Base-by-base conservation (phyloP, 139 green algal genomes). In the Marvania coccoides region DNA sequence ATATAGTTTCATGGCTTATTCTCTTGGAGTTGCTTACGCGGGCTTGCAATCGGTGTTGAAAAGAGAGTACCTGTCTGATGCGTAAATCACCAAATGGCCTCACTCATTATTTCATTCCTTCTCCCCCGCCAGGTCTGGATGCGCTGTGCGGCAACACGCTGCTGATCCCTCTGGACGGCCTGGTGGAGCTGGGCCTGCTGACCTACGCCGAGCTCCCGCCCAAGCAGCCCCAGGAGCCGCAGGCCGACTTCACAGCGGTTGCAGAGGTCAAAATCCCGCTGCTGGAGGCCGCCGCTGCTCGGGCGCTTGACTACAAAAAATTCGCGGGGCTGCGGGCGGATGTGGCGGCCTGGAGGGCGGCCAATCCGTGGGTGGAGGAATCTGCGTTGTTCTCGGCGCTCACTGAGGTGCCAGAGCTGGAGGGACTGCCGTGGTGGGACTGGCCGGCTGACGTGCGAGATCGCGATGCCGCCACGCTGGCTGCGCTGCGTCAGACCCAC, bases 61-160 rank as follows among this genome's bases (percentile, higher is more conserved):
- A n/a, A n/a, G n/a, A n/a, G n/a, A n/a, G n/a, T n/a, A n/a, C n/a
- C n/a, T n/a, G n/a, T n/a, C n/a, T n/a, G n/a, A n/a, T n/a, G n/a
- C n/a, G n/a, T n/a, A n/a, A n/a, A n/a, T n/a, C n/a, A n/a, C n/a
- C n/a, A n/a, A n/a, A n/a, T n/a, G n/a, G n/a, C n/a, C n/a, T n/a
- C n/a, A n/a, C n/a, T n/a, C n/a, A n/a, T n/a, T n/a, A n/a, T n/a
- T n/a, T n/a, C n/a, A n/a, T n/a, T n/a, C n/a, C n/a, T n/a, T n/a
- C n/a, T n/a, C n/a, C n/a, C n/a, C n/a, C n/a, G n/a, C n/a, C n/a
- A n/a, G 90, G 90, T 46, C 79, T 87, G 40, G 92, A 99, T 68
- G 91, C 92, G 6, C 87, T 93, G 65, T 95, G 87, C 65, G 94
- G 94, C 54, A 95, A 95, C 79, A 86, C 88, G 1, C 79, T 98